Evolutionary conservation across 768 basidiomycete genomes (phyloP), one percentile per base, ranked within the genome.

Genomic region (Mrakia blollopis): DNA sequence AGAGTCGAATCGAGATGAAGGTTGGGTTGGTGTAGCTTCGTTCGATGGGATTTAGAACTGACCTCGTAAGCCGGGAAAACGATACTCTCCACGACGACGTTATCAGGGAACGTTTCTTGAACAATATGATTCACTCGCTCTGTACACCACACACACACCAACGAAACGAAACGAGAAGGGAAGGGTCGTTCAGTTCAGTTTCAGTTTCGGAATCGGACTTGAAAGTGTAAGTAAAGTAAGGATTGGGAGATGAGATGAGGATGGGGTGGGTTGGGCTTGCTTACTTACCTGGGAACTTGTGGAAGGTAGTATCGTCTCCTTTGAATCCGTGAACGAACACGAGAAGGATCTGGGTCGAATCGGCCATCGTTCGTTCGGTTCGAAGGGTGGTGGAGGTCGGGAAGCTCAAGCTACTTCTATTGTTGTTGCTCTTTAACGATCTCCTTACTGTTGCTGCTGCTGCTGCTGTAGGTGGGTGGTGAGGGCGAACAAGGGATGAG

Each of bases 31-130:
- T n/a, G n/a, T n/a, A n/a, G n/a, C n/a, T n/a, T n/a, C n/a, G n/a
- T n/a, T n/a, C n/a, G n/a, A n/a, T n/a, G n/a, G 30, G 63, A 37
- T 63, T 68, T 25, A 76, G 32, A 39, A 63, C 85, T 77, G 79
- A 91, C 92, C 87, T 97, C 92, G 80, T 96, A 98, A 2, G 89
- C 90, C 32, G 94, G 94, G 81, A 96, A 97, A 21, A 93, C 86
- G n/a, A 90, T 84, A 78, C 88, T 91, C 82, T 95, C 91, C 14
- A 92, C 89, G 44, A 81, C 81, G 7, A 88, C 83, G 54, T 41
- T 41, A n/a, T 87, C 84, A 3, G 85, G 82, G 35, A 91, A 85
- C 0, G 89, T 90, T 80, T 91, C 88, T 10, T 89, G 85, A 7
- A 96, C 85, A 61, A 93, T 83, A 81, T 96, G 92, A 77, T 89